Conservation (phyloP, 192 early-diverging fungal species). For the Coemansia erecta region DNA sequence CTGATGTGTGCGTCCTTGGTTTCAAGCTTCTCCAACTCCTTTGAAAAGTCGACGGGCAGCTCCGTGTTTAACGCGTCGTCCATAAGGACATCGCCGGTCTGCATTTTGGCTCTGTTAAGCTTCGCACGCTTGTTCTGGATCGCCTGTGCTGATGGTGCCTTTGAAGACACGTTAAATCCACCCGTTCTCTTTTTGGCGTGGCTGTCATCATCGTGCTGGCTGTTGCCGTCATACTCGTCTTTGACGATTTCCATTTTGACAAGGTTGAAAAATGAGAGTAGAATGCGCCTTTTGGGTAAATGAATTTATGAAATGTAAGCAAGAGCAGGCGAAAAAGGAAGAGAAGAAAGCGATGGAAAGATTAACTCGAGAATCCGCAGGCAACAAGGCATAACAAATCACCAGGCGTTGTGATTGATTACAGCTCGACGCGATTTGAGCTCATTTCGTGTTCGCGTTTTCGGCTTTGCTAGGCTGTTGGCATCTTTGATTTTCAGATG, state of each 20-base stretch:
- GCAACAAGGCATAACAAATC: no score
- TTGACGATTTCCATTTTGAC: slow-evolving; percentile 1
- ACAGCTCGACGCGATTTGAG: no score
- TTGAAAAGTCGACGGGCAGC: slow-evolving; percentile 48
- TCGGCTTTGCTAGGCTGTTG: no score
- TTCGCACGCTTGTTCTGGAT: slow-evolving; percentile 40
- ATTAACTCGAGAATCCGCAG: no score
- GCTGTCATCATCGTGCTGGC: background rate
- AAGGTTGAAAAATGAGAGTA: background rate
- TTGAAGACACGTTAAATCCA: slow-evolving; percentile 34
- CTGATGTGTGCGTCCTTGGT: slow-evolving; percentile 21
- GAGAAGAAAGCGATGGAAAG: background rate
- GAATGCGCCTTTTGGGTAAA: background rate
- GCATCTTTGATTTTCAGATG: no score
- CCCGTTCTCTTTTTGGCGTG: slow-evolving; percentile 6
- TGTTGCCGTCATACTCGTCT: background rate
- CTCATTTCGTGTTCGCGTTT: slow-evolving; percentile 1
- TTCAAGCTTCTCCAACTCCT: slow-evolving; percentile 49
- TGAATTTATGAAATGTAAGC: background rate
- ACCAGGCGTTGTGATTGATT: no score
- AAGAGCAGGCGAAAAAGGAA: background rate
- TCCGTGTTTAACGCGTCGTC: slow-evolving; percentile 20
- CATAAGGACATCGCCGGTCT: slow-evolving; percentile 21
- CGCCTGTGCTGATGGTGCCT: slow-evolving; percentile 16
- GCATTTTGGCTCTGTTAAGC: slow-evolving; percentile 28